A percentile compares a stretch with the other conserved stretches of the same genome.
Conservation (phyloP, 257 asterid genomes). For the Oldenlandia corymbosa region DNA sequence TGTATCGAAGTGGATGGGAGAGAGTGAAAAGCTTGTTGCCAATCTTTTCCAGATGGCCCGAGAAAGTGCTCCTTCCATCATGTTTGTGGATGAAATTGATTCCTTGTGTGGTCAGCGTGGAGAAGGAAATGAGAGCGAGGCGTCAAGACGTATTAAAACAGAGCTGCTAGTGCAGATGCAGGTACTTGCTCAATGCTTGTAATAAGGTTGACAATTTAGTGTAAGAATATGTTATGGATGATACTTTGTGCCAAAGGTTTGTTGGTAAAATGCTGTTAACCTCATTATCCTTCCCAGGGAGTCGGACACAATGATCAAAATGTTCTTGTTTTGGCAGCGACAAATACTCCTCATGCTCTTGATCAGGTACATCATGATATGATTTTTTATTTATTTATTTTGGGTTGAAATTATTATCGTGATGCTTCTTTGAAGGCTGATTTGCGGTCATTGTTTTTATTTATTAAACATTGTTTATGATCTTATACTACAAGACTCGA, state of each 20-base stretch:
- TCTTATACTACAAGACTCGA: too few relatives aligned
- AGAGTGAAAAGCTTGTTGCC: constrained; percentile 97
- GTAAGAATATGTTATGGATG: too few relatives aligned
- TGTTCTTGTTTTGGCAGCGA: constrained; percentile 98
- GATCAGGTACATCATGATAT: too few relatives aligned
- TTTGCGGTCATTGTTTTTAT: not conserved
- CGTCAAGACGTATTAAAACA: constrained; percentile 94
- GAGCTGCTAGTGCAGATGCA: constrained; percentile 99
- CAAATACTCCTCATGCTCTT: constrained; percentile 93
- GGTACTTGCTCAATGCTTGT: constrained; percentile 39
- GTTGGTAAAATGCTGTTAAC: not conserved
- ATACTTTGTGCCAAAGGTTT: not conserved
- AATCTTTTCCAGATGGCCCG: constrained; percentile 98
- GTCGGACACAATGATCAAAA: constrained; percentile 96
- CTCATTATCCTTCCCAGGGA: constrained; percentile 51
- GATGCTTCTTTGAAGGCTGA: not conserved
- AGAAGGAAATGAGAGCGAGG: constrained; percentile 99
- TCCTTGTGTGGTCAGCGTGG: constrained; percentile 95
- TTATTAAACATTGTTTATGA: too few relatives aligned
- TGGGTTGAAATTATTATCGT: not conserved
- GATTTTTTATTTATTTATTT: not conserved
- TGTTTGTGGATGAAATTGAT: constrained; percentile 92
- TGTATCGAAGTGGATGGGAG: constrained; percentile 99
- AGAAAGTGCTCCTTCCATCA: constrained; percentile 93
- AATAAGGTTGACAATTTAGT: not conserved